Evolutionary conservation across 2,329 filamentous ascomycete genomes (phyloP), one percentile per base, ranked within the genome.

Genomic region (Kalmusia sp.): DNA sequence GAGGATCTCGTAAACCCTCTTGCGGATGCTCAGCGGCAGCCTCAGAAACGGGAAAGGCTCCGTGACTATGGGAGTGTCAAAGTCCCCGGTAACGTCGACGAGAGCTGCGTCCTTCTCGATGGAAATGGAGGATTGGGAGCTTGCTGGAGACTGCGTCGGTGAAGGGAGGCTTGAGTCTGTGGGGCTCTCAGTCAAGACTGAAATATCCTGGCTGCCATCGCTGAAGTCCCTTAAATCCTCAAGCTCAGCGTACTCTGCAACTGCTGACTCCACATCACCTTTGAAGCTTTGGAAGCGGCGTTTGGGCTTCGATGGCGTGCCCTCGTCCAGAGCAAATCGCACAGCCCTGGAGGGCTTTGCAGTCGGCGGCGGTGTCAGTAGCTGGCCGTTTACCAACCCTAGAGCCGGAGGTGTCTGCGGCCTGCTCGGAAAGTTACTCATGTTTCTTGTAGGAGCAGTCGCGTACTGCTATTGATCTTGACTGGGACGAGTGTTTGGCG

Each of bases 331-430:
- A 6, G 22, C 9, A 41, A 61, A 67, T 2, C 41, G 52, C 4
- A 44, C 49, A 7, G 35, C 49, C 35, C 64, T 65, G 17, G 7
- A 9, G 9, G 46, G 49, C 0, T 44, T 37, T 21, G 54, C 61
- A 0, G 65, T 70, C 1, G 58, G 51, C 2, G 67, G 68, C 8
- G 65, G 65, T 1, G 68, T 67, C 0, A 65, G 38, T 0, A 60
- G 53, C 6, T 52, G 49, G 7, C n/a, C n/a, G n/a, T n/a, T n/a
- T n/a, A n/a, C n/a, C n/a, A n/a, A n/a, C n/a, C n/a, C n/a, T n/a
- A n/a, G n/a, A n/a, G n/a, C n/a, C n/a, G 60, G 59, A 21, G 62
- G 60, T 6, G 60, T 63, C 7, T 37, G 34, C 9, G 46, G 46
- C 33, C 54, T 51, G 34, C 51, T 34, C 1, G 46, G 53, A 6